Percentiles rank a stretch among this genome's conserved stretches.
phyloP scores from a whole-genome alignment of 73 alveolate genomes.

The Symbiodinium pilosum region DNA sequence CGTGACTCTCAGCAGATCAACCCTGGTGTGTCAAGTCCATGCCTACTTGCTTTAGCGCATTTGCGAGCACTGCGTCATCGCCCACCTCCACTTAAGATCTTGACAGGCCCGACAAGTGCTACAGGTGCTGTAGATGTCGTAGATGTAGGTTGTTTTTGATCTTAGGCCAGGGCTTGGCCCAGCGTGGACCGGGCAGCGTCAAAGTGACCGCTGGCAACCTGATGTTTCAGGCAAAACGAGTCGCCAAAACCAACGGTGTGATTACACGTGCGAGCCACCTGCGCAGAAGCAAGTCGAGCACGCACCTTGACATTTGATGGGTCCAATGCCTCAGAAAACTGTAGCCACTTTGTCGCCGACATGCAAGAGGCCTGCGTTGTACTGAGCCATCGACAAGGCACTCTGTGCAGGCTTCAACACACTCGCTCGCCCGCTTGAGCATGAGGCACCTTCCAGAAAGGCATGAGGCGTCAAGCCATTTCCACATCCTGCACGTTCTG shows the following conservation, averaged over 20 bases:
- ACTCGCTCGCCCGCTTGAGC: conserved; percentile 58
- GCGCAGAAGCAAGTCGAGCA: conserved; percentile 66
- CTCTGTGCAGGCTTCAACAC: conserved; percentile 49
- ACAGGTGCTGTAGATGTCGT: no score
- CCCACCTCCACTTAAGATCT: no score
- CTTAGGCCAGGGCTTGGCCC: conserved; percentile 1
- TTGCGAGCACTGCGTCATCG: conserved; percentile 27
- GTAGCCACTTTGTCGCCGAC: background rate
- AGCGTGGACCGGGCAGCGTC: conserved; percentile 44
- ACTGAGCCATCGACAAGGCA: conserved; percentile 14
- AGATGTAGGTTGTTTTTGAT: no score
- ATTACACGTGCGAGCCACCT: conserved; percentile 31
- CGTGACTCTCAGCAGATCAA: background rate
- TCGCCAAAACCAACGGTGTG: background rate
- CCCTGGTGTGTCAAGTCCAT: background rate
- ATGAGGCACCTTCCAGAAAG: conserved; percentile 56
- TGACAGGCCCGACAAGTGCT: no score
- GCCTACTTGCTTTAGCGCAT: conserved; percentile 82
- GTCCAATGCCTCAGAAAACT: conserved; percentile 50
- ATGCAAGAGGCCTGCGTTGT: no score
- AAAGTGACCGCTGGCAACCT: conserved; percentile 80
- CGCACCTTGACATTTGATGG: conserved; percentile 69
- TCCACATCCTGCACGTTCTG: background rate
- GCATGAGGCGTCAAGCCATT: no score
- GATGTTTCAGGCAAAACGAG: background rate